Conservation (phyloP, 176 grass and related monocot species). For the Rhynchospora pubera region DNA sequence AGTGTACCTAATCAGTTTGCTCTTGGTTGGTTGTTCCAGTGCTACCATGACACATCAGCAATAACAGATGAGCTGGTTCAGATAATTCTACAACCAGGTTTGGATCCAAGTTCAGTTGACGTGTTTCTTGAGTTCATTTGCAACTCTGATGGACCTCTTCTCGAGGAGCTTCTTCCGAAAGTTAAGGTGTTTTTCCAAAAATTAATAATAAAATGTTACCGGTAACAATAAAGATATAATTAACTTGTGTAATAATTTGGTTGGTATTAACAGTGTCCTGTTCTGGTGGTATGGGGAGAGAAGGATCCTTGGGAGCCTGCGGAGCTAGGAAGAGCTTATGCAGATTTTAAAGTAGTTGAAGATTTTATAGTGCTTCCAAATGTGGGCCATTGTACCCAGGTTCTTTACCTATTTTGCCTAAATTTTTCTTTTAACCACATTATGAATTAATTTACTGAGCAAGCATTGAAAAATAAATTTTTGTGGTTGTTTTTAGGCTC, state of each 20-base stretch:
- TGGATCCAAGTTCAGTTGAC: conserved; percentile 74
- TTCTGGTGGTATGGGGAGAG: conserved; percentile 84
- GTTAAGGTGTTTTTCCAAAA: conserved; percentile 45
- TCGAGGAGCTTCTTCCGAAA: conserved; percentile 74
- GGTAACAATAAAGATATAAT: background rate
- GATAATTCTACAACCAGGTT: conserved; percentile 80
- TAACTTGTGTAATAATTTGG: background rate
- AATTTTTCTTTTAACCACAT: no score
- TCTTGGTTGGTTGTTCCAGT: conserved; percentile 38
- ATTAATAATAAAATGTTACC: background rate
- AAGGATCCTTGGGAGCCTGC: conserved; percentile 95
- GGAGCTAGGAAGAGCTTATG: conserved; percentile 77
- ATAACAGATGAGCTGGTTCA: conserved; percentile 93
- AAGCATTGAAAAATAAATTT: no score
- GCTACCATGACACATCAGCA: conserved; percentile 75
- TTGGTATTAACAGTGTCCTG: conserved; percentile 50
- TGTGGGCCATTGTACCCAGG: conserved; percentile 96
- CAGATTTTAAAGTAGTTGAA: conserved; percentile 62
- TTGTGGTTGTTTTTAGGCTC: no score
- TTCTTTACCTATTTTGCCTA: conserved; percentile 15
- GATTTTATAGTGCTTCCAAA: conserved; percentile 80
- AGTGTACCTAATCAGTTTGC: background rate
- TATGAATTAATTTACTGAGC: no score
- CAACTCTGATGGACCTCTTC: conserved; percentile 93
- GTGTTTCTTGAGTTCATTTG: conserved; percentile 98